Conservation (phyloP, 1,284 basidiomycete genomes). For the Albatrellus sp. region DNA sequence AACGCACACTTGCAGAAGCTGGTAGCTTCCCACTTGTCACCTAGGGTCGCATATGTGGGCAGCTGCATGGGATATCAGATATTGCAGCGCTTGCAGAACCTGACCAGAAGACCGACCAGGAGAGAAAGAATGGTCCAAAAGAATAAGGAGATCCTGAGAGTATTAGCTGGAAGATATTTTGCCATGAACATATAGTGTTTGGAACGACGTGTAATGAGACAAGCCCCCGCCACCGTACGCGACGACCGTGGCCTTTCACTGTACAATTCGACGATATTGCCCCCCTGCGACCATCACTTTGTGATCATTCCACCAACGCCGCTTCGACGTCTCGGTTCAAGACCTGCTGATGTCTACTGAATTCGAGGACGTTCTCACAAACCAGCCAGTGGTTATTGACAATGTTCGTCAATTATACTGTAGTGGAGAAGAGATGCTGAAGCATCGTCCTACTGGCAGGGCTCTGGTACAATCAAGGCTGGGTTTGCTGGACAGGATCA, state of each 20-base stretch:
- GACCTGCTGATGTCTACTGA: slow-evolving; percentile 52
- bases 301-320: no score
- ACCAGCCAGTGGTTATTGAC: slow-evolving; percentile 92
- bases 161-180: no score
- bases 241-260: no score
- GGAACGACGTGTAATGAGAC: no score
- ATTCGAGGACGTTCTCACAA: slow-evolving; percentile 83
- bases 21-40: slow-evolving; percentile 68
- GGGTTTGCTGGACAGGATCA: slow-evolving; percentile 97
- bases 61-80: slow-evolving; percentile 19
- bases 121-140: no score
- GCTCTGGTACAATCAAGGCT: slow-evolving; percentile 94
- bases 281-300: not conserved
- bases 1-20: slow-evolving; percentile 72
- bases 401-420: slow-evolving; percentile 48
- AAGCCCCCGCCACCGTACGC: no score
- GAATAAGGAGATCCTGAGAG: no score
- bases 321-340: slow-evolving; percentile 3
- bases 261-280: not conserved
- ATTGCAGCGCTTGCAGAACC: no score
- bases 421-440: slow-evolving; percentile 1
- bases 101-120: no score
- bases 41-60: slow-evolving; percentile 33
- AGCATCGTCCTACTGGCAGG: slow-evolving; percentile 34
- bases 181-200: no score